A percentile compares a stretch with the other conserved stretches of the same genome.
Conservation (phyloP, 139 green algal genomes). For the Chlorella sorokiniana region DNA sequence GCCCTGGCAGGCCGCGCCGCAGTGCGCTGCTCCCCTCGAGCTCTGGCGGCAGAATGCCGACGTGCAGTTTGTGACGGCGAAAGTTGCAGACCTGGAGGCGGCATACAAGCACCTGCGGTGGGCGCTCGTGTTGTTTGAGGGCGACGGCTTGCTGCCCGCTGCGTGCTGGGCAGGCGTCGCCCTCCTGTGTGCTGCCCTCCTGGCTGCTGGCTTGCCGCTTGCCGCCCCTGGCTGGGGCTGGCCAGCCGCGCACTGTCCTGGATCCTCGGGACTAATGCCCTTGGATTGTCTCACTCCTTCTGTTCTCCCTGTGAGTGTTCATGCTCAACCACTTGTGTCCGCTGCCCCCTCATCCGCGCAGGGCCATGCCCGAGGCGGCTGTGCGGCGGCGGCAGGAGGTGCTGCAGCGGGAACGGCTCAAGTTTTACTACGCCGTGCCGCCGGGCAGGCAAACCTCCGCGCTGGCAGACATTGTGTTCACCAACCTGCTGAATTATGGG, state of each 20-base stretch:
- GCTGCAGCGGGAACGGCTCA: background rate
- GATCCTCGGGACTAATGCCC: too few species aligned
- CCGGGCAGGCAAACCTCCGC: background rate
- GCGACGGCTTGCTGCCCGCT: too few species aligned
- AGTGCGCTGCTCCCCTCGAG: background rate
- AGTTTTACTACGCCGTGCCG: background rate
- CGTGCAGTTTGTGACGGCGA: background rate
- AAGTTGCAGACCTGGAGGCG: background rate
- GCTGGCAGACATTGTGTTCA: background rate
- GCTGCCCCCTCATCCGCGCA: too few species aligned
- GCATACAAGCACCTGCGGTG: background rate
- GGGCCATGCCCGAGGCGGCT: background rate
- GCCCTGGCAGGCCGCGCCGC: background rate
- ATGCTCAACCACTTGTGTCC: too few species aligned
- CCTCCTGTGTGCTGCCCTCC: too few species aligned
- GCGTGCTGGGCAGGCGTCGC: too few species aligned
- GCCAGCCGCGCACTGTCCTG: too few species aligned
- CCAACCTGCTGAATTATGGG: background rate
- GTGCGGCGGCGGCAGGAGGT: background rate
- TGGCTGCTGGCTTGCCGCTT: too few species aligned
- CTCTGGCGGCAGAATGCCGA: background rate
- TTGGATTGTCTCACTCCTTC: too few species aligned
- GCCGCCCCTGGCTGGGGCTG: too few species aligned
- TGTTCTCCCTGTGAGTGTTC: too few species aligned
- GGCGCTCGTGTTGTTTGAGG: too few species aligned